phyloP scores from a whole-genome alignment of 2,329 filamentous ascomycete species.

The Penicillium sp. region DNA sequence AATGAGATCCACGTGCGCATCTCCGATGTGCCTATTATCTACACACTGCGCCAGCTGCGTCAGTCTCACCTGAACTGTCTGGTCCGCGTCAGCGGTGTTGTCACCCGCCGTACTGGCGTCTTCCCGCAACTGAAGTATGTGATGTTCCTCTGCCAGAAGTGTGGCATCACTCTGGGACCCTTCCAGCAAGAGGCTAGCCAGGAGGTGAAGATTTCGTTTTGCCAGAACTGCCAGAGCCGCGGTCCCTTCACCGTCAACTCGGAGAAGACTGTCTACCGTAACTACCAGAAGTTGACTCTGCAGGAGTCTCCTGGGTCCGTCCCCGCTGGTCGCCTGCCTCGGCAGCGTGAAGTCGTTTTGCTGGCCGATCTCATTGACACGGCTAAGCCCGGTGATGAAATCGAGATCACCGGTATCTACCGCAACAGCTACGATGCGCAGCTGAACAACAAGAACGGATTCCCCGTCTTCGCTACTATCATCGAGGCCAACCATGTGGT shows the following conservation, averaged over 20 bases:
- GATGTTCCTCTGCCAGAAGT: slow-evolving; percentile 96
- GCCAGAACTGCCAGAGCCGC: slow-evolving; percentile 90
- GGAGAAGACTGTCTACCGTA: slow-evolving; percentile 96
- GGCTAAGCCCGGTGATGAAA: slow-evolving; percentile 95
- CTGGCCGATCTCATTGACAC: slow-evolving; percentile 96
- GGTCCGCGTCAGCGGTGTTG: slow-evolving; percentile 88
- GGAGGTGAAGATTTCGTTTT: slow-evolving; percentile 94
- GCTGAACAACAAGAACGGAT: slow-evolving; percentile 96
- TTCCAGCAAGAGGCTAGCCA: slow-evolving; percentile 97
- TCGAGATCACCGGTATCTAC: slow-evolving; percentile 95
- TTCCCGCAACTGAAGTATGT: slow-evolving; percentile 98
- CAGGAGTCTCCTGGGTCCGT: slow-evolving; percentile 97
- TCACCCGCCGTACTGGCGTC: slow-evolving; percentile 88
- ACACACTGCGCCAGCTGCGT: slow-evolving; percentile 89
- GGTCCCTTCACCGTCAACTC: slow-evolving; percentile 95
- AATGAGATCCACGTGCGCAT: slow-evolving; percentile 97
- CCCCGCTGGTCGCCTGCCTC: slow-evolving; percentile 86
- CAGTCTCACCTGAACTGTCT: slow-evolving; percentile 95
- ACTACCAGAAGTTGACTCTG: slow-evolving; percentile 95
- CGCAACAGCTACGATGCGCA: slow-evolving; percentile 97
- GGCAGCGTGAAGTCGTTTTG: slow-evolving; percentile 89
- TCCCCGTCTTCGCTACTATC: slow-evolving; percentile 96
- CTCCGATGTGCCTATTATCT: slow-evolving; percentile 87
- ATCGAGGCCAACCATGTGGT: slow-evolving; percentile 96
- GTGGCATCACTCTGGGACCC: slow-evolving; percentile 82